Evolutionary conservation across 768 basidiomycete genomes (phyloP), one percentile per base, ranked within the genome.

Genomic region (Hemileccinum rubropunctum): DNA sequence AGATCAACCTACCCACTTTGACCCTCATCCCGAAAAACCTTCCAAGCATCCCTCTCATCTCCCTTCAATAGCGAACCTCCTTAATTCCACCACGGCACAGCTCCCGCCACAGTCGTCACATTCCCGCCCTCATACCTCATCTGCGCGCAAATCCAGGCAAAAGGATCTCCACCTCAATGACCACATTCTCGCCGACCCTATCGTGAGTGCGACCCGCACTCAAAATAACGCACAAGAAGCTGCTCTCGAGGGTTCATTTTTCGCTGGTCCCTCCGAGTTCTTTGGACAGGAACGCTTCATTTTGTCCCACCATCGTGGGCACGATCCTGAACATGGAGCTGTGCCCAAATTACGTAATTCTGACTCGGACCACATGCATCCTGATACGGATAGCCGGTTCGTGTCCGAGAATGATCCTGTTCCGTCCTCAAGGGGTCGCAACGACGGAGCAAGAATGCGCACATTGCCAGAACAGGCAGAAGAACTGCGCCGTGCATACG

Each of bases 381-480:
- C 75, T 51, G 81, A 83, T 53, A 59, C 72, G 53, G 77, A 80
- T 49, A 71, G 54, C 75, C 77, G 72, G 75, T 68, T 68, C 63
- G 68, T 70, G 73, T 64, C 81, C 78, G 58, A 79, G 79, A 70
- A 81, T 73, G 67, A 68, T 66, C 60, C 48, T n/a, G 44, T 58
- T 42, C 60, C 68, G 43, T 64, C 66, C 42, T 57, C 68, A 39
- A 68, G 58, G 56, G 62, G 51, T 41, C 62, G 66, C 47, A 56
- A 56, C 37, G 66, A 68, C 23, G 63, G 48, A 30, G 54, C 56
- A 69, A 83, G 87, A 52, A 76, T 77, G 61, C 78, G 84, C 38
- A 85, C 86, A 18, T 75, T 82, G 40, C 61, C 75, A 44, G 78
- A 78, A 49, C 88, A 91, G 62, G 77, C 77, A 4, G 84, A 90